phyloP scores from a whole-genome alignment of 306 rosid species.

The Elaeagnus macrophylla region DNA sequence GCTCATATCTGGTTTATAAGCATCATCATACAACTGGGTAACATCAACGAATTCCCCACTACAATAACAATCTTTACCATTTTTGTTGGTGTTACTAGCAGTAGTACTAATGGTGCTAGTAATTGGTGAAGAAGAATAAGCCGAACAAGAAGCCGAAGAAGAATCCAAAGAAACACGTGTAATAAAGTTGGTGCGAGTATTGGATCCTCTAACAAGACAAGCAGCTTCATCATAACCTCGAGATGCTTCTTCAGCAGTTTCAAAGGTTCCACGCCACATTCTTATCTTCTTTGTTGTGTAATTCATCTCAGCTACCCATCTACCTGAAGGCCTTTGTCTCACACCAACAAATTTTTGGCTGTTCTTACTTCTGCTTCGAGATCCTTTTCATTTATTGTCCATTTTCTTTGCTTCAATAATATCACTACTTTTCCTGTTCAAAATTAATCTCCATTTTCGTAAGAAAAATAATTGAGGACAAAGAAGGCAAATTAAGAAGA shows the following conservation, averaged over 20 bases:
- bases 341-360: constrained; percentile 89
- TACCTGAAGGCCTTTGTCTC: constrained; percentile 91
- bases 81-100: constrained; percentile 9
- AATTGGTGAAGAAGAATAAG: constrained; percentile 4
- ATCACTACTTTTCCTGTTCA: constrained; percentile 44
- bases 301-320: constrained; percentile 99
- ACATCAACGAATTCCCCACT: constrained; percentile 14
- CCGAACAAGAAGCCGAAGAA: constrained; percentile 64
- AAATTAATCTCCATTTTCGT: constrained; percentile 84
- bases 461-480: no score
- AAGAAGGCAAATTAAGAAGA: no score
- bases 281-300: constrained; percentile 85
- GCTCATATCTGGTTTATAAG: no score
- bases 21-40: constrained; percentile 33
- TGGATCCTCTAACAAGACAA: constrained; percentile 84
- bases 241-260: constrained; percentile 94
- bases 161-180: constrained; percentile 71
- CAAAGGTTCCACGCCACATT: constrained; percentile 98
- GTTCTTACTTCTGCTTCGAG: constrained; percentile 28
- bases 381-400: constrained; percentile 48
- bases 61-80: constrained; percentile 8
- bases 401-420: no score
- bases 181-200: constrained; percentile 76
- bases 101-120: no score
- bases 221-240: constrained; percentile 95